A percentile compares a stretch with the other conserved stretches of the same genome.
Conservation (phyloP, 2,329 filamentous ascomycete species). For the Dactylellina cionopaga region DNA sequence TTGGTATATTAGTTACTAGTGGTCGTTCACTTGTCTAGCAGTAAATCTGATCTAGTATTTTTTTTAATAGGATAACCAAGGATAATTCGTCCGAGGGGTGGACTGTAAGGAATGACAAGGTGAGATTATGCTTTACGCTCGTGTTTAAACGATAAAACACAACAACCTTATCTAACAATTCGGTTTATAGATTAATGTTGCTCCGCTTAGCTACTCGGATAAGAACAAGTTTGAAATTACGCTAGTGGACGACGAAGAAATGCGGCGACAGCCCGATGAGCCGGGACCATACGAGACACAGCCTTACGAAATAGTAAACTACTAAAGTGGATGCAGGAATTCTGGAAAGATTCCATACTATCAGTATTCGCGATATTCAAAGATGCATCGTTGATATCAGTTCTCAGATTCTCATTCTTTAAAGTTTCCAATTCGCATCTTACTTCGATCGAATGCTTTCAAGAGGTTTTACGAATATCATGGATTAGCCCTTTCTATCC, state of each 20-base stretch:
- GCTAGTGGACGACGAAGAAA: neutral
- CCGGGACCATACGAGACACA: too few species aligned
- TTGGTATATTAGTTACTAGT: neutral
- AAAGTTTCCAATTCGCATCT: too few species aligned
- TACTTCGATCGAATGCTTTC: too few species aligned
- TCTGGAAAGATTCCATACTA: too few species aligned
- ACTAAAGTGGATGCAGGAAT: too few species aligned
- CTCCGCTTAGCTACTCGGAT: neutral
- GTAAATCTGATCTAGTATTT: neutral
- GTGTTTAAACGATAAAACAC: neutral
- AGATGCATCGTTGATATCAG: too few species aligned
- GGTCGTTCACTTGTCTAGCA: neutral
- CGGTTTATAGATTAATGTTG: neutral
- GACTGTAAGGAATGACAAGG: slow-evolving; percentile 1
- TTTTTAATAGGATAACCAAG: neutral
- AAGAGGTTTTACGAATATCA: too few species aligned
- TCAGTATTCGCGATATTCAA: too few species aligned
- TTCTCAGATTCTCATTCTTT: too few species aligned
- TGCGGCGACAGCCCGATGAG: too few species aligned
- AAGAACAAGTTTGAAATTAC: slow-evolving; percentile 7
- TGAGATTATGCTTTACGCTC: neutral
- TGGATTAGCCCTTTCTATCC: too few species aligned
- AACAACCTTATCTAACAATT: neutral
- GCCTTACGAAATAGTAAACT: too few species aligned
- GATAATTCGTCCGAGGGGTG: neutral